A percentile compares a stretch with the other conserved stretches of the same genome.
Conservation (phyloP, 179 eudicot genomes). For the Camellia oleifera region DNA sequence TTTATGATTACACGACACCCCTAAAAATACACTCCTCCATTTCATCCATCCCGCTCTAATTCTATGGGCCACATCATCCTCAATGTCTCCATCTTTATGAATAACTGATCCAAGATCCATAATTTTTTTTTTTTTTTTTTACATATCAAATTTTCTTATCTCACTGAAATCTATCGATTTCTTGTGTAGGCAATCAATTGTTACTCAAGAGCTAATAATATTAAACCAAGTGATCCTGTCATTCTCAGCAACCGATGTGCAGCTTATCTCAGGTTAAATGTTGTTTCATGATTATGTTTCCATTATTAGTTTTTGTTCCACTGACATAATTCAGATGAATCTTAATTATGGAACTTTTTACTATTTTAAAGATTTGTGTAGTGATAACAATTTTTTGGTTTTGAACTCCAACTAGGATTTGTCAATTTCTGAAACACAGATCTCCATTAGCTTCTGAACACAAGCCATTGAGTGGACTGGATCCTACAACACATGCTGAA, state of each 20-base stretch:
- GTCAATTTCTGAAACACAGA: constrained; percentile 70
- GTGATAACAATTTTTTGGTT: background rate
- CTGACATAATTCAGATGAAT: background rate
- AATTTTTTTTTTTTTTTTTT: too few relatives aligned
- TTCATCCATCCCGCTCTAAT: too few relatives aligned
- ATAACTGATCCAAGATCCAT: too few relatives aligned
- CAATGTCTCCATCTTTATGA: too few relatives aligned
- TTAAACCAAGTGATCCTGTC: constrained; percentile 73
- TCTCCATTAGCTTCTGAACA: constrained; percentile 81
- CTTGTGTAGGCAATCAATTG: constrained; percentile 64
- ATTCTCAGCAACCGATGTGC: constrained; percentile 91
- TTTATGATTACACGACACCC: too few relatives aligned
- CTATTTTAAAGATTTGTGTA: background rate
- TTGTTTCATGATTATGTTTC: constrained; percentile 8
- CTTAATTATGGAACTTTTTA: background rate
- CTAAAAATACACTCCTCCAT: too few relatives aligned
- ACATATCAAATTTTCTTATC: background rate
- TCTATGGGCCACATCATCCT: too few relatives aligned
- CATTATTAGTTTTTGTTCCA: constrained; percentile 11
- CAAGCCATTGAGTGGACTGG: constrained; percentile 83
- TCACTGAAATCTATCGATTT: background rate
- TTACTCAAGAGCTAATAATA: constrained; percentile 74
- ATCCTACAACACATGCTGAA: constrained; percentile 95
- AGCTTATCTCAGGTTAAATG: constrained; percentile 74
- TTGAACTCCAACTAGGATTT: constrained; percentile 44